Conservation (phyloP, 2,329 filamentous ascomycete species). For the Cylindrodendrum hubeiense region DNA sequence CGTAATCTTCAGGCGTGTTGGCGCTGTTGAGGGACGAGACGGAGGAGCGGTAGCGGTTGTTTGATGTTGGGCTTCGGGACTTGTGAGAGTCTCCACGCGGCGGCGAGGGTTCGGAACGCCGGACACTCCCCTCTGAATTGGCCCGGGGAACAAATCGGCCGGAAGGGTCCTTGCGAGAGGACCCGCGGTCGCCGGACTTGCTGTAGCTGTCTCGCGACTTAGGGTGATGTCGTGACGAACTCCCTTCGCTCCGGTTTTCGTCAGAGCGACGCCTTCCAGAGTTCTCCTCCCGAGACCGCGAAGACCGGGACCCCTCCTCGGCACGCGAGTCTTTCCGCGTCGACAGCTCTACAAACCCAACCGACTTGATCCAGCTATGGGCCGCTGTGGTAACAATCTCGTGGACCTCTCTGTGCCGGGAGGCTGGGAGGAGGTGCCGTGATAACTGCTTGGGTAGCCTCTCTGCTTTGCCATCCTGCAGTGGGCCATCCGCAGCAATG, state of each 20-base stretch:
- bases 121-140: slow-evolving; percentile 34
- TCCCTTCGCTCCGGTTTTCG: slow-evolving; percentile 31
- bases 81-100: slow-evolving; percentile 21
- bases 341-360: slow-evolving; percentile 32
- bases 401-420: slow-evolving; percentile 67
- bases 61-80: slow-evolving; percentile 36
- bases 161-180: slow-evolving; percentile 32
- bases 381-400: slow-evolving; percentile 73
- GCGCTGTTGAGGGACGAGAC: slow-evolving; percentile 28
- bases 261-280: slow-evolving; percentile 31
- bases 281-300: slow-evolving; percentile 30
- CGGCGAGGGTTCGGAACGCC: slow-evolving; percentile 29
- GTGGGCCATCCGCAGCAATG: slow-evolving; percentile 67
- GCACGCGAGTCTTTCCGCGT: slow-evolving; percentile 21
- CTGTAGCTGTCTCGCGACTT: slow-evolving; percentile 28
- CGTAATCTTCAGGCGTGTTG: slow-evolving; percentile 27
- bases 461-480: slow-evolving; percentile 74
- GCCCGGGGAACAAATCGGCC: slow-evolving; percentile 28
- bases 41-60: slow-evolving; percentile 37
- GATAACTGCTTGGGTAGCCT: slow-evolving; percentile 84
- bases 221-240: slow-evolving; percentile 31
- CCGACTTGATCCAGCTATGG: slow-evolving; percentile 53
- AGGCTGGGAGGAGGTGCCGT: slow-evolving; percentile 76
- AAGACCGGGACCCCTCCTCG: slow-evolving; percentile 31
- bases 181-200: slow-evolving; percentile 15